phyloP scores from a whole-genome alignment of 2,329 filamentous ascomycete genomes.

The Penicillium sp. region DNA sequence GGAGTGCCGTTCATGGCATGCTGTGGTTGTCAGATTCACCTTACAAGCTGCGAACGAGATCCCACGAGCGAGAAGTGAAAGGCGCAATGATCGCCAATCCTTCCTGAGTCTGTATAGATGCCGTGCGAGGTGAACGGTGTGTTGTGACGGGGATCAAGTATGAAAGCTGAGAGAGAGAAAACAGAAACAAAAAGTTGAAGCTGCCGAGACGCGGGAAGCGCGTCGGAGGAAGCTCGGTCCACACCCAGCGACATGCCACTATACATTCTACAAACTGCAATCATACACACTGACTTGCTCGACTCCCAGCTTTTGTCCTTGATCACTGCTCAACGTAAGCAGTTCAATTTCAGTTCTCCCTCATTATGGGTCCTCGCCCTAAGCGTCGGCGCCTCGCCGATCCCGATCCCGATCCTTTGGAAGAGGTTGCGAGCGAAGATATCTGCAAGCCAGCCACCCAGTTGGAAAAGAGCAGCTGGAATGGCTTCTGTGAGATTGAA shows the following conservation, averaged over 20 bases:
- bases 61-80: not conserved
- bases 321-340: not conserved
- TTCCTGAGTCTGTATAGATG: not conserved
- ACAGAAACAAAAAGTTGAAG: conserved; percentile 21
- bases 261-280: conserved; percentile 8
- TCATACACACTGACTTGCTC: not conserved
- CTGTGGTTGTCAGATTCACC: conserved; percentile 30
- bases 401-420: conserved; percentile 17
- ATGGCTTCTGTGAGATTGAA: conserved; percentile 65
- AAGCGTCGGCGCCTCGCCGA: conserved; percentile 30
- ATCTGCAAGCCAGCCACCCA: conserved; percentile 31
- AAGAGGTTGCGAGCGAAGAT: conserved; percentile 22
- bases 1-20: conserved; percentile 80
- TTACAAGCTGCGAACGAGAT: conserved; percentile 6
- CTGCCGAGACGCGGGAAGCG: conserved; percentile 26
- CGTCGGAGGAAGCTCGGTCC: conserved; percentile 24
- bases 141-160: not conserved
- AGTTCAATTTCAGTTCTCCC: not conserved
- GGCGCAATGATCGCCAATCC: not conserved
- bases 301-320: not conserved
- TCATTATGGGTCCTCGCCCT: conserved; percentile 27
- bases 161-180: conserved; percentile 4
- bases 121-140: not conserved
- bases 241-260: conserved; percentile 14
- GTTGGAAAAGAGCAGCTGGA: conserved; percentile 43